phyloP scores from a whole-genome alignment of 352 stramenopile species.

The Globisporangium takayamanum region DNA sequence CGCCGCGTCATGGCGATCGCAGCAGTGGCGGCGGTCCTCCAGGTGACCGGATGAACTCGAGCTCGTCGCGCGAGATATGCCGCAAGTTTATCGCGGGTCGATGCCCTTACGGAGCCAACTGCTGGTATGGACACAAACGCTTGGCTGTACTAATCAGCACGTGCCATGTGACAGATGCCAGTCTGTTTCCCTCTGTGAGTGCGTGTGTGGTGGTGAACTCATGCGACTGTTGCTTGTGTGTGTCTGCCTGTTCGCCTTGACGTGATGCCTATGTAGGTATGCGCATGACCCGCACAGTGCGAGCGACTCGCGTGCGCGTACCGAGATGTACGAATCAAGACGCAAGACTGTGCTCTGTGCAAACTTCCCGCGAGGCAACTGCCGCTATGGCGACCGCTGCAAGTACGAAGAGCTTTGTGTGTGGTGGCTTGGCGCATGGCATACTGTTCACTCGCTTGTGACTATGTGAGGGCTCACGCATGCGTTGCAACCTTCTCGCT shows the following conservation, averaged over 20 bases:
- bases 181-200: slow-evolving; percentile 11
- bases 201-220: neutral
- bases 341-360: slow-evolving; percentile 77
- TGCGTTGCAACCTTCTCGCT: neutral
- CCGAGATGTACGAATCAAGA: slow-evolving; percentile 38
- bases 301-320: slow-evolving; percentile 4
- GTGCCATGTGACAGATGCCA: slow-evolving; percentile 1
- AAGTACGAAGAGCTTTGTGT: slow-evolving; percentile 41
- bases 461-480: neutral
- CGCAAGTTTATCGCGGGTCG: slow-evolving; percentile 62
- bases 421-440: neutral
- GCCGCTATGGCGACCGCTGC: slow-evolving; percentile 80
- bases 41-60: slow-evolving; percentile 24
- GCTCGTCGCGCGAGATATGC: slow-evolving; percentile 55
- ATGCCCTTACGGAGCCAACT: slow-evolving; percentile 77
- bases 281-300: slow-evolving; percentile 35
- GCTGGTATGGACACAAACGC: slow-evolving; percentile 48
- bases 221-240: neutral
- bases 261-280: slow-evolving; percentile 33
- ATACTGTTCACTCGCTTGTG: neutral
- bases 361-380: slow-evolving; percentile 66
- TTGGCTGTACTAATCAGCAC: too few species aligned
- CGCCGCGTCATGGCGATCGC: slow-evolving; percentile 2
- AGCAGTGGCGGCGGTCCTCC: neutral
- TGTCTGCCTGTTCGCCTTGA: neutral